Conservation (phyloP, 148 eudicot species). For the Nepenthes gracilis region DNA sequence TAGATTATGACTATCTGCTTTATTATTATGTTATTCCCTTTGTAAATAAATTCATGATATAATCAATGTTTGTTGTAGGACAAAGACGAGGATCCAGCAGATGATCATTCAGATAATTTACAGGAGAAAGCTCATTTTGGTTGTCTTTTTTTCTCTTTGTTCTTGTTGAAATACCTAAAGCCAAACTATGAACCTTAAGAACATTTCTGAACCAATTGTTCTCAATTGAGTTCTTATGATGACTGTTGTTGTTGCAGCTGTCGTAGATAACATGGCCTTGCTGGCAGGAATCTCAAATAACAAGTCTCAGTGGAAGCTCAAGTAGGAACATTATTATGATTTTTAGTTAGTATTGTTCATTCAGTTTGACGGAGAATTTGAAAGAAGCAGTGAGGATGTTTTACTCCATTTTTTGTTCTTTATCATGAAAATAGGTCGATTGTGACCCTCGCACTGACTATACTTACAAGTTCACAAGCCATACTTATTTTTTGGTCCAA, state of each 20-base stretch:
- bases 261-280: conserved; percentile 13
- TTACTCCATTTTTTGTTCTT: conserved; percentile 1
- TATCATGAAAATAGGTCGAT: conserved; percentile 38
- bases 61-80: conserved; percentile 28
- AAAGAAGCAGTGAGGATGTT: not conserved
- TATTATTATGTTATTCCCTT: no score
- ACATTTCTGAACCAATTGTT: not conserved
- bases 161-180: not conserved
- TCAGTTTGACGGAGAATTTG: not conserved
- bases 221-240: not conserved
- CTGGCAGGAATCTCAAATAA: conserved; percentile 38
- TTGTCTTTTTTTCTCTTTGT: not conserved
- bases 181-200: conserved; percentile 6
- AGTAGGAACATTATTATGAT: conserved; percentile 33
- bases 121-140: conserved; percentile 50
- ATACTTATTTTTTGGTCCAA: conserved; percentile 98
- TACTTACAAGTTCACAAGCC: conserved; percentile 97
- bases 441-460: conserved; percentile 80
- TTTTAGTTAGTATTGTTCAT: not conserved
- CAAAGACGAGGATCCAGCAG: conserved; percentile 31
- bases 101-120: conserved; percentile 41
- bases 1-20: no score
- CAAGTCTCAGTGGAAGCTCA: conserved; percentile 80
- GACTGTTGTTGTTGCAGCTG: conserved; percentile 10
- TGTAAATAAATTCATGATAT: no score